Evolutionary conservation across 192 early-diverging fungal species (phyloP), one percentile per base, ranked within the genome.

Genomic region (Spizellomyces punctatus): DNA sequence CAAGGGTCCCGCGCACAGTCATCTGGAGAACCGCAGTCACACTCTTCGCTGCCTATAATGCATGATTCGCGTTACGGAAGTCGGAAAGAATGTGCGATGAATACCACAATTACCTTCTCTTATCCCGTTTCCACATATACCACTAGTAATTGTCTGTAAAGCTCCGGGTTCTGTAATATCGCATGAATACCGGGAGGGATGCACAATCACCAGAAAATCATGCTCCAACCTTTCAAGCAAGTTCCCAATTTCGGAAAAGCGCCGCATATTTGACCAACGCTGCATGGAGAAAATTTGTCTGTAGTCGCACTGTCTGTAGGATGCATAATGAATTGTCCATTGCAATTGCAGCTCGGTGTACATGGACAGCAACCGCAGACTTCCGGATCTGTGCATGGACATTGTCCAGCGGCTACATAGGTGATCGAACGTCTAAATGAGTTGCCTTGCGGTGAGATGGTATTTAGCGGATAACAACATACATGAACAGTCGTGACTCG

Each of bases 121-220:
- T 64, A 98, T 87, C 0, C 95, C 96, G 78, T 98, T 98, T 36
- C 96, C 96, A 73, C 96, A 98, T 79, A 98, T 96, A 42, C 90
- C 84, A 9, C 66, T 19, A 7, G 76, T 69, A 22, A 86, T 63
- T 5, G 73, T 45, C 8, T 43, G 44, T 43, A 84, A 46, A 7
- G 75, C 66, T 8, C 74, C 77, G 21, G 80, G 80, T 44, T 74
- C 71, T 78, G 45, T 10, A 74, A 46, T 8, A 67, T 74, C 43
- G 61, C 17, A 16, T 41, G 22, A 76, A 10, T 36, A 67, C 21
- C 12, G 8, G 19, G 10, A 43, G n/a, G 2, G 16, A 72, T 2
- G 60, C 61, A 73, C 17, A 22, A 4, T 46, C 6, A 56, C 43
- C 0, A 10, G 36, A 58, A 8, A 46, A 65, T 63, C 63, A 36